phyloP scores from a whole-genome alignment of 345 rosid genomes.

The Leavenworthia alabamica region DNA sequence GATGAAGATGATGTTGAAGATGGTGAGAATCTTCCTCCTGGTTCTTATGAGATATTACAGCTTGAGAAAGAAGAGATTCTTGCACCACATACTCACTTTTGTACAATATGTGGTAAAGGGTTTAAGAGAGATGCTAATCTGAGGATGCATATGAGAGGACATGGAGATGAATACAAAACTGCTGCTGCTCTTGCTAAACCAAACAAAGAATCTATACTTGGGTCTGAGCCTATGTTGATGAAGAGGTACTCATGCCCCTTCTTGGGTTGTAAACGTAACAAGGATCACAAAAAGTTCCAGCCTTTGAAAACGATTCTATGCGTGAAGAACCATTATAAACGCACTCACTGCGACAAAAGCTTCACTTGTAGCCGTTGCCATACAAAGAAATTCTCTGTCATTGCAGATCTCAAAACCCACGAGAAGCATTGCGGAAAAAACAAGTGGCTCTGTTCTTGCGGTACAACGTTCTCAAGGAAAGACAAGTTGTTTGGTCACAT shows the following conservation, averaged over 20 bases:
- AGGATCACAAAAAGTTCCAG: constrained; percentile 94
- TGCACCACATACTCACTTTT: constrained; percentile 96
- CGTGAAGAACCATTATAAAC: constrained; percentile 93
- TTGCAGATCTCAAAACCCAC: constrained; percentile 94
- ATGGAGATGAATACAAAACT: constrained; percentile 95
- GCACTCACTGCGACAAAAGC: constrained; percentile 95
- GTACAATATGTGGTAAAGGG: constrained; percentile 95
- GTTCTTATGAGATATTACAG: constrained; percentile 87
- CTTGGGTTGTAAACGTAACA: constrained; percentile 92
- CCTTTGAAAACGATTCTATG: constrained; percentile 87
- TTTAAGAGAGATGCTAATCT: constrained; percentile 94
- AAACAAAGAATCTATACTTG: constrained; percentile 46
- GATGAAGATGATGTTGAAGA: constrained; percentile 93
- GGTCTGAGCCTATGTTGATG: constrained; percentile 54
- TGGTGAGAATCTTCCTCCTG: constrained; percentile 88
- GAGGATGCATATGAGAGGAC: constrained; percentile 99
- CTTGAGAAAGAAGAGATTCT: constrained; percentile 96
- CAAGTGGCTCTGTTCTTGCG: constrained; percentile 97
- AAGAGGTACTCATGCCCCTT: constrained; percentile 96
- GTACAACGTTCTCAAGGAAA: constrained; percentile 95
- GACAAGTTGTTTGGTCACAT: constrained; percentile 97
- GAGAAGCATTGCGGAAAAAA: constrained; percentile 98
- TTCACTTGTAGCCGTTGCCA: constrained; percentile 86
- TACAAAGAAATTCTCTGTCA: constrained; percentile 86
- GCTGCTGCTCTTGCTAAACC: constrained; percentile 93